phyloP scores from a whole-genome alignment of 108 stramenopile genomes.

The Stephanodiscus triporus region DNA sequence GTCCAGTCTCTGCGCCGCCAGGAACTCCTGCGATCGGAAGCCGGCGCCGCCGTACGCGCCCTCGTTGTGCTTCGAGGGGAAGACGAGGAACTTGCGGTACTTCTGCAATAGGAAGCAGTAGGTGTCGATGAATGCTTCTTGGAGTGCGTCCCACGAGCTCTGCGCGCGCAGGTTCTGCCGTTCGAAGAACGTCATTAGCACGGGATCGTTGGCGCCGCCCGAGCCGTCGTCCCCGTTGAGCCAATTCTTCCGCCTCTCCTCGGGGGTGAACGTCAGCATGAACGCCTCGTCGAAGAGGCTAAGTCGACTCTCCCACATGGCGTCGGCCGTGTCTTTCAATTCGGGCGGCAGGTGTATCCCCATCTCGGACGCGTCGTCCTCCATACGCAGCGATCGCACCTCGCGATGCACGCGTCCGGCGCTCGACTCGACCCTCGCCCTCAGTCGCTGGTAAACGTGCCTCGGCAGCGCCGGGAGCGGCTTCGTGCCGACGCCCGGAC shows the following conservation, averaged over 20 bases:
- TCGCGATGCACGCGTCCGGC: constrained; percentile 79
- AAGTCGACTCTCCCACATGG: constrained; percentile 76
- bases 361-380: constrained; percentile 76
- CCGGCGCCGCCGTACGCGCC: constrained; percentile 80
- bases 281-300: constrained; percentile 85
- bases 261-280: constrained; percentile 74
- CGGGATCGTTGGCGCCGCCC: constrained; percentile 37
- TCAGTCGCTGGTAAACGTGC: constrained; percentile 50
- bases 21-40: constrained; percentile 73
- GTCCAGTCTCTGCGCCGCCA: constrained; percentile 66
- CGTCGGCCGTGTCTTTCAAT: constrained; percentile 76
- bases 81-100: constrained; percentile 83
- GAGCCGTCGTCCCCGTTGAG: constrained; percentile 79
- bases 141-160: constrained; percentile 82
- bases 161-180: constrained; percentile 60
- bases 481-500: constrained; percentile 63
- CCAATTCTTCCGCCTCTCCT: constrained; percentile 75
- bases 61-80: constrained; percentile 82
- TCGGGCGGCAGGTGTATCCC: constrained; percentile 69
- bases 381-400: constrained; percentile 61
- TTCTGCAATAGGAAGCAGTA: constrained; percentile 81
- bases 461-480: constrained; percentile 73
- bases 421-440: constrained; percentile 59
- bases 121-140: constrained; percentile 82
- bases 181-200: constrained; percentile 57